Base-by-base conservation (phyloP, 352 stramenopile species). In the Phytophthora pistaciae region DNA sequence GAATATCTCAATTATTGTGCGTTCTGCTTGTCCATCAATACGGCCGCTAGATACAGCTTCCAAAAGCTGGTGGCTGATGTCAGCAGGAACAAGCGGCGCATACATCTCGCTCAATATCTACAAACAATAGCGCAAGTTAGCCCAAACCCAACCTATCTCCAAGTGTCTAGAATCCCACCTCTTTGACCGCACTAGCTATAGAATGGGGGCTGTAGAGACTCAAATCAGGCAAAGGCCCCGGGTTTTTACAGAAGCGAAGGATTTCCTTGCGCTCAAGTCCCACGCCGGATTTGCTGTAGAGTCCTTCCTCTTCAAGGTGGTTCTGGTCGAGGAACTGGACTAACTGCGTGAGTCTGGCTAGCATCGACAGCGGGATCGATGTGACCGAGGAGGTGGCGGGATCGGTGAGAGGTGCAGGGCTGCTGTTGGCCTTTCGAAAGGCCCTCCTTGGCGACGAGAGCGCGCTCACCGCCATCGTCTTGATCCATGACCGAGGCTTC, bases 321-420 rank as follows among this genome's bases (percentile, higher is more conserved):
- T 87, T 75, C 21, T 83, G 54, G 10, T 90, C 70, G 0, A 90
- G 70, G 42, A 81, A 91, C 46, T 79, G 54, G 29, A 92, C 61
- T n/a, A 88, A 54, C 18, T 79, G 71, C 16, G 66, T 61, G 0
- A 92, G 74, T 16, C 59, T 70, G 13, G 72, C 56, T 6, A 90
- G 55, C 27, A 75, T 68, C 6, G 73, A 60, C 25, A 83, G 56
- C n/a, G 78, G 63, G n/a, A 90, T 82, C 1, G 67, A 38, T 21
- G 67, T 11, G 3, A 27, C 31, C 16, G 54, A 56, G 29, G 44
- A 21, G 11, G 60, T 42, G 46, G 36, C 9, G 9, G 42, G 38
- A 55, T 25, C 27, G 20, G 23, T 21, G 29, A 53, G 42, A 52
- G 14, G 29, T 46, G 42, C n/a, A 36, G 33, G 11, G 29, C 16